These are phyloP conservation scores for Adenanthera pavonina DNA, from an alignment of 306 rosid species.

Conservation along the genomic window DNA sequence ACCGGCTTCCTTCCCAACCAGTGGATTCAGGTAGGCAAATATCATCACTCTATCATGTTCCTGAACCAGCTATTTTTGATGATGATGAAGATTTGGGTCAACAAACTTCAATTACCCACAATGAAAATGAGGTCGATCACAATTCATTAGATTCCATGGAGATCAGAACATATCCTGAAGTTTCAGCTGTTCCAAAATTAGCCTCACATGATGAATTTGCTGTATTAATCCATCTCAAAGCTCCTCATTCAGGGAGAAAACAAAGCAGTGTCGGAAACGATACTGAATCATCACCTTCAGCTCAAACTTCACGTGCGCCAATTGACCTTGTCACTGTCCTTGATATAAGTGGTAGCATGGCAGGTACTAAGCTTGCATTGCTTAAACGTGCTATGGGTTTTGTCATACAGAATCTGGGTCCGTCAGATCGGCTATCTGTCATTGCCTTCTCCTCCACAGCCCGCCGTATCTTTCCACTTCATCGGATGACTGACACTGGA, in stretches of 20 bases:
- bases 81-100: constrained; percentile 84
- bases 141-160: constrained; percentile 51
- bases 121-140: constrained; percentile 45
- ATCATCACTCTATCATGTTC: constrained; percentile 55
- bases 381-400: constrained; percentile 97
- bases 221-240: constrained; percentile 82
- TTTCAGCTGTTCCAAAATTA: constrained; percentile 75
- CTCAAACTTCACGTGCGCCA: constrained; percentile 68
- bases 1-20: constrained; percentile 64
- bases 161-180: constrained; percentile 79
- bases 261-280: constrained; percentile 37
- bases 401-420: constrained; percentile 92
- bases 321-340: constrained; percentile 94
- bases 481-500: constrained; percentile 81
- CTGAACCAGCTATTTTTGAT: constrained; percentile 73
- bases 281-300: constrained; percentile 33
- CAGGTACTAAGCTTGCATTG: constrained; percentile 93
- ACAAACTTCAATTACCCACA: constrained; percentile 47
- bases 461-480: constrained; percentile 91
- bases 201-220: constrained; percentile 67
- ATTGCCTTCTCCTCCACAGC: constrained; percentile 96
- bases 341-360: constrained; percentile 99
- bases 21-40: constrained; percentile 52
- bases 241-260: constrained; percentile 61
- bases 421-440: constrained; percentile 86